Conservation (phyloP, 2,329 filamentous ascomycete genomes). For the Sporothrix sp. region DNA sequence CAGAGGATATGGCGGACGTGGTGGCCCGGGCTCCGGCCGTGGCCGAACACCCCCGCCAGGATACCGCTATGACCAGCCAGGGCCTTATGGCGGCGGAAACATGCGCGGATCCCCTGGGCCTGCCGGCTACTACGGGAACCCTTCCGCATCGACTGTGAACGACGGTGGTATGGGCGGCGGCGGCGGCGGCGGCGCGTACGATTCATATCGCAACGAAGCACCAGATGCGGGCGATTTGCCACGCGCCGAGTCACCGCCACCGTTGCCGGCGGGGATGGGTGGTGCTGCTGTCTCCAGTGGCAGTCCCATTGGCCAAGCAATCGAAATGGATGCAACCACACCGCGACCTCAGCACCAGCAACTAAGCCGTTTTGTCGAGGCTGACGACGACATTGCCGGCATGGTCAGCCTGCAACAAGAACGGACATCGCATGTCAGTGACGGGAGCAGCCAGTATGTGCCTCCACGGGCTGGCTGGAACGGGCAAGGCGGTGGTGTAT, state of each 20-base stretch:
- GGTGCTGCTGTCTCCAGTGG: constrained; percentile 14
- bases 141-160: constrained; percentile 29
- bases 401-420: constrained; percentile 63
- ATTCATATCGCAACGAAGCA: constrained; percentile 35
- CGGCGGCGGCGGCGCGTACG: constrained; percentile 23
- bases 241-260: constrained; percentile 55
- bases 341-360: constrained; percentile 39
- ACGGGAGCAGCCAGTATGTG: constrained; percentile 35
- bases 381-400: constrained; percentile 61
- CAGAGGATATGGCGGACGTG: constrained; percentile 27
- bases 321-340: constrained; percentile 73
- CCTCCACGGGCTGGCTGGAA: constrained; percentile 50
- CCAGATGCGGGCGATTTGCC: constrained; percentile 35
- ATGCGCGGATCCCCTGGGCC: constrained; percentile 29
- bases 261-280: constrained; percentile 37
- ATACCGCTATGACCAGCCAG: constrained; percentile 32
- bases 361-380: constrained; percentile 46
- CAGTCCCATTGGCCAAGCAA: constrained; percentile 49
- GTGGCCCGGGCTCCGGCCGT: constrained; percentile 27
- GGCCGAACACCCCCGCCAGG: constrained; percentile 35
- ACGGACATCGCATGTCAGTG: constrained; percentile 5
- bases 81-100: constrained; percentile 20
- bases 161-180: constrained; percentile 19
- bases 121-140: constrained; percentile 29
- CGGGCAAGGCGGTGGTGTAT: constrained; percentile 22